phyloP scores from a whole-genome alignment of 164 flowering plant species.

The Stephania cephalantha region DNA sequence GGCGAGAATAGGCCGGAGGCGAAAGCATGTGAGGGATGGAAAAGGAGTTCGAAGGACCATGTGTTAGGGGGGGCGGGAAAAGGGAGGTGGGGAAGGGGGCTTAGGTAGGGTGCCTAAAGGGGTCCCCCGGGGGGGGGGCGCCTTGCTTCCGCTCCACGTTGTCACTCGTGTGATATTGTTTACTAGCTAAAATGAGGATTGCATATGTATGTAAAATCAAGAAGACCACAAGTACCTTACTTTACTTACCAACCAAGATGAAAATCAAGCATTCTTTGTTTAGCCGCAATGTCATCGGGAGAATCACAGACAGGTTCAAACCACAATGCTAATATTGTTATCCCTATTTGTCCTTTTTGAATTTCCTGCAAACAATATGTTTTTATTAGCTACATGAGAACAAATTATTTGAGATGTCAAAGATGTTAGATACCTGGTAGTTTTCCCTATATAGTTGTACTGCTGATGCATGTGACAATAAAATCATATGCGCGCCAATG shows the following conservation, averaged over 20 bases:
- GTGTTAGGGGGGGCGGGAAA: too few relatives aligned
- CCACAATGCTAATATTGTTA: conserved; percentile 5
- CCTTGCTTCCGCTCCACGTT: neutral
- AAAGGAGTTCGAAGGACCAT: too few relatives aligned
- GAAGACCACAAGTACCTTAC: neutral
- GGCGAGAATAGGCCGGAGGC: too few relatives aligned
- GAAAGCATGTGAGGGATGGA: too few relatives aligned
- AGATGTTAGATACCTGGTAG: neutral
- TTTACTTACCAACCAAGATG: conserved; percentile 4
- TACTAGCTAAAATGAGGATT: neutral
- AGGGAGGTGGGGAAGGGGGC: too few relatives aligned
- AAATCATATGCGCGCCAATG: conserved; percentile 9
- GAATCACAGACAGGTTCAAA: neutral
- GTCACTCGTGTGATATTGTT: neutral
- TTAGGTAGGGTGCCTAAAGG: too few relatives aligned
- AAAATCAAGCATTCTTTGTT: neutral
- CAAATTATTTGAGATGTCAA: neutral
- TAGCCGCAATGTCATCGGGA: neutral
- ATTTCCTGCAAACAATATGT: neutral
- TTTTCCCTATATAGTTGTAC: conserved; percentile 1
- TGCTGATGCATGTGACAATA: conserved; percentile 15
- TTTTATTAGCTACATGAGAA: neutral
- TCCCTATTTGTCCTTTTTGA: conserved; percentile 11
- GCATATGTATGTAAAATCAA: neutral
- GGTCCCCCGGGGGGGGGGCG: too few relatives aligned